phyloP scores from a whole-genome alignment of 2,329 filamentous ascomycete genomes.

The Diplocarpon rosae region DNA sequence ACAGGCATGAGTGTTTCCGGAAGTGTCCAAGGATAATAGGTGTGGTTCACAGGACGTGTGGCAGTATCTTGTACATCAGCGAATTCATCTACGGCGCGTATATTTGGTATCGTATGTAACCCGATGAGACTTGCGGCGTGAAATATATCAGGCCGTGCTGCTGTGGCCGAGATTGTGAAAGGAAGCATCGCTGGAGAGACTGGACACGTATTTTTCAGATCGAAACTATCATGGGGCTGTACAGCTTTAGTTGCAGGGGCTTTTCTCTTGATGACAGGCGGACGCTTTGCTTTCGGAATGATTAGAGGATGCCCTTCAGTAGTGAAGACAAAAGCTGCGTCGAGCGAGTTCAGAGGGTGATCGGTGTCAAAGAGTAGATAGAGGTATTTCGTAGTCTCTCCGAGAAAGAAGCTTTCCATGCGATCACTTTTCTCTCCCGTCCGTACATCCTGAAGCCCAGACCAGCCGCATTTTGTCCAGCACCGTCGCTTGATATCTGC shows the following conservation, averaged over 20 bases:
- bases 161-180: slow-evolving; percentile 67
- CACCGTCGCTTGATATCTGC: slow-evolving; percentile 80
- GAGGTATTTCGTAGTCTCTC: slow-evolving; percentile 92
- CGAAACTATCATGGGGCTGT: slow-evolving; percentile 23
- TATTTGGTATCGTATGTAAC: slow-evolving; percentile 63
- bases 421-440: slow-evolving; percentile 81
- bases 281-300: slow-evolving; percentile 47
- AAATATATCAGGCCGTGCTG: slow-evolving; percentile 71
- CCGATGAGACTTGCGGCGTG: slow-evolving; percentile 80
- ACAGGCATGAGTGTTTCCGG: slow-evolving; percentile 62
- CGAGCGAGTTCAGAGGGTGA: slow-evolving; percentile 79
- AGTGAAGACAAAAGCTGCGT: slow-evolving; percentile 83
- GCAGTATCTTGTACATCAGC: not conserved
- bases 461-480: slow-evolving; percentile 87
- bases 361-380: slow-evolving; percentile 80
- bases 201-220: slow-evolving; percentile 49
- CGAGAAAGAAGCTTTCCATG: slow-evolving; percentile 98
- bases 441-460: slow-evolving; percentile 71
- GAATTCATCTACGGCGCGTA: slow-evolving; percentile 34
- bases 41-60: slow-evolving; percentile 55
- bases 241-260: slow-evolving; percentile 25
- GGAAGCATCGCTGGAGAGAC: slow-evolving; percentile 45
- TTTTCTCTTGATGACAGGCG: slow-evolving; percentile 8
- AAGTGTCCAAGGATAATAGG: slow-evolving; percentile 87
- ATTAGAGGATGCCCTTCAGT: slow-evolving; percentile 92